Percentiles rank a stretch among this genome's conserved stretches.
These are phyloP conservation scores for Rhodotorula sp. DNA, from an alignment of 1,284 basidiomycete species.

Conservation along the genomic window DNA sequence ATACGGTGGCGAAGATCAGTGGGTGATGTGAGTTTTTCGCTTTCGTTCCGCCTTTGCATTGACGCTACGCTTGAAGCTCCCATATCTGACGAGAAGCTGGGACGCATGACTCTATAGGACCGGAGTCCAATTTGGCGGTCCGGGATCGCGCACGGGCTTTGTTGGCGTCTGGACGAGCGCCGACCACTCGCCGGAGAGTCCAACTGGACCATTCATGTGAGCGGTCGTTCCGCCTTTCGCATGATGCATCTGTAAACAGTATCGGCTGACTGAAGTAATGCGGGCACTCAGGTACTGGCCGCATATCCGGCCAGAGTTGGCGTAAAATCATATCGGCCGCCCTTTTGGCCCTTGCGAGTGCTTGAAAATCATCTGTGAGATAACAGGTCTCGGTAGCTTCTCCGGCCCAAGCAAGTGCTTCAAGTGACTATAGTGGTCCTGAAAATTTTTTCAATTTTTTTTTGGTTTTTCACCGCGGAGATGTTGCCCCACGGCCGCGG, in stretches of 20 bases:
- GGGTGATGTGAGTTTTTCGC: constrained; percentile 13
- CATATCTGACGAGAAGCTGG: not conserved
- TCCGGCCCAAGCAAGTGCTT: not conserved
- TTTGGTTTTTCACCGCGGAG: not conserved
- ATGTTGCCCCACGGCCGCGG: not conserved
- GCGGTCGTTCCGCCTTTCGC: not conserved
- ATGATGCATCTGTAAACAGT: not conserved
- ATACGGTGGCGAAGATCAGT: constrained; percentile 32
- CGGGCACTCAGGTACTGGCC: constrained; percentile 22
- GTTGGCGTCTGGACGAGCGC: constrained; percentile 29
- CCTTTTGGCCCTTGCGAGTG: not conserved
- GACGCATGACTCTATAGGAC: not conserved
- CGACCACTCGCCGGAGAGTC: constrained; percentile 21
- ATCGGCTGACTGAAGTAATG: not conserved
- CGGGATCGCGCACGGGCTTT: constrained; percentile 11
- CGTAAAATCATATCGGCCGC: not conserved
- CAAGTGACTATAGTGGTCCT: too few relatives aligned
- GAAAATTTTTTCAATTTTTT: not conserved
- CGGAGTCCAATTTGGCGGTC: constrained; percentile 26
- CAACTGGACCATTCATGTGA: constrained; percentile 35
- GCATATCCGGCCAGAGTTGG: not conserved
- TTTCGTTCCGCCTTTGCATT: not conserved
- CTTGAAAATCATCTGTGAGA: too few relatives aligned
- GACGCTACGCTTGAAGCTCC: not conserved
- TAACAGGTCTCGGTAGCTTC: too few relatives aligned